Base-by-base conservation (phyloP, 805 yeast species). In the Torulaspora microellipsoides region DNA sequence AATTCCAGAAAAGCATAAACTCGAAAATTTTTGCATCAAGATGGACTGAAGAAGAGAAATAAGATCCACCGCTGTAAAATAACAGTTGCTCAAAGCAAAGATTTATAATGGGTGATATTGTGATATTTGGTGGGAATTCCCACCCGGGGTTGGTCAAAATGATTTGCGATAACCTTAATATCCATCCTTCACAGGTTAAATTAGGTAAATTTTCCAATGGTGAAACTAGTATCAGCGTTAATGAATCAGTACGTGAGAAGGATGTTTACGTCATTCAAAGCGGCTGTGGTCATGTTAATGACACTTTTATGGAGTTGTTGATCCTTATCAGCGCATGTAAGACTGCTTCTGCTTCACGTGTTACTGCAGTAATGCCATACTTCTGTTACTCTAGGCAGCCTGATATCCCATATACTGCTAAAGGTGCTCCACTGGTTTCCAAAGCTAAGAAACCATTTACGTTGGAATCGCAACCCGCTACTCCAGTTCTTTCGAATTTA, bases 371-470 rank as follows among this genome's bases (percentile, higher is more conserved):
- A 27, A 71, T 86, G 64, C 99, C 99, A 3, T 73, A 89, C 48
- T 93, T 93, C 66, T 96, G 98, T 23, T 93, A 93, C 62, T 85
- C 95, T 2, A 76, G 99, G 59, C 99, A 93, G 66, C 95, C 96
- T 3, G 98, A 91, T 65, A 80, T 87, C 30, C 95, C 96, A 27
- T 85, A 84, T 58, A 80, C 85, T 45, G 76, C 77, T 58, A 76
- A 78, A 30, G 93, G 95, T 10, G 86, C 90, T 1, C 95, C 95
- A 8, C 68, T 72, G 35, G 62, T 72, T 12, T 59, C 71, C 2
- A 66, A 62, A 36, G 48, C 62, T 20, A 60, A 65, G 52, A 70
- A 62, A 20, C 81, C 81, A 6, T 79, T 36, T 10, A 23, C 77
- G 3, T 72, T 66, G 52, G 81, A 76, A 40, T 70, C 79, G 49